Base-by-base conservation (phyloP, 805 yeast species). In the Saccharomycopsis oosterbeekiorum region DNA sequence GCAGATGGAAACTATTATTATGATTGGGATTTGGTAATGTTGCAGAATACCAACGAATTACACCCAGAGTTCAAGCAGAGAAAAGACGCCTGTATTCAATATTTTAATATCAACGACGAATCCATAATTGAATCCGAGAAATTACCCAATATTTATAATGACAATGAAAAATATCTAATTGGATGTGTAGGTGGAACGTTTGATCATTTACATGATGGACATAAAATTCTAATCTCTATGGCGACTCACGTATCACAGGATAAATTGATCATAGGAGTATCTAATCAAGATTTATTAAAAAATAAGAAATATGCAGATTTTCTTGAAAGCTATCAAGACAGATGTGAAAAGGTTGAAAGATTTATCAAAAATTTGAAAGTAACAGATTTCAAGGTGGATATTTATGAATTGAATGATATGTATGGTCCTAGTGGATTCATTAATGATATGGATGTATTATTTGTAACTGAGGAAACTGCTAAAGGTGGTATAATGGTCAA, bases 121-220 rank as follows among this genome's bases (percentile, higher is more conserved):
- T n/a, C 6, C 11, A 34, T 5, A 26, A 37, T 4, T n/a, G 19
- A 54, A 15, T 21, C 29, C 15, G 55, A 24, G 8, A 29, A 57
- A 54, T 6, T 54, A 54, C 41, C 56, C 41, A 14, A 39, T 14
- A 26, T 26, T 15, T 37, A 39, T 17, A 37, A 39, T 24, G 47
- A 36, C n/a, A 56, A 29, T n/a, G 15, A 8, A 42, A 56, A 42
- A 12, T 41, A 39, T 10, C 61, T 65, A 17, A 76, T 78, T 4
- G 67, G 71, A 34, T 93, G 97, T 0, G 84, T 93, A 1, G 99
- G 99, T 0, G 99, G 99, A 0, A 94, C 99, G 0, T 94, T 94
- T 74, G 99, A 94, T 70, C 98, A 94, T 73, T 70, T 94, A 42
- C 99, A 94, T 68, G 96, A 88, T 69, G 99, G 98, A 0, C 99